Base-by-base conservation (phyloP, 2,329 filamentous ascomycete genomes). In the Trichoderma endophyticum region DNA sequence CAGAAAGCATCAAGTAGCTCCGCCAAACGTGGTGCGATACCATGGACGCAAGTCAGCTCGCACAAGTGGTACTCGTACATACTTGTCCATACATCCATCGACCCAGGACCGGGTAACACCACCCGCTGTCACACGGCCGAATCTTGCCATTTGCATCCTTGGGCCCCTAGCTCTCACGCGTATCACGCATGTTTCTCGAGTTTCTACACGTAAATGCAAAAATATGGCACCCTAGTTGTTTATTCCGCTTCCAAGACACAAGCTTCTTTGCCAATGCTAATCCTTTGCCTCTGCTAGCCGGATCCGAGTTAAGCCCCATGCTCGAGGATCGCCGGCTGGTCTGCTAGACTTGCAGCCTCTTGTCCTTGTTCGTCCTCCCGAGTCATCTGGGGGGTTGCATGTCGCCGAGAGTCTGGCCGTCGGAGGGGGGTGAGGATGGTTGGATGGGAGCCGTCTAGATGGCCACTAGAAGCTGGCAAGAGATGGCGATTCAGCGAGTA, bases 321-420 rank as follows among this genome's bases (percentile, higher is more conserved):
- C 54, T 24, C 12, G 30, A 64, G 30, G 68, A 68, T 71, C 72
- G 63, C 64, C 68, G 63, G 64, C 59, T n/a, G 57, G 71, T 34
- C 65, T 43, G 32, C 21, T 65, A 14, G 11, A 12, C 24, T 43
- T 54, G 39, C 66, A 70, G 43, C 39, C 54, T 56, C 43, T 59
- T 67, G 34, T 51, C 54, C 32, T 32, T 56, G 15, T 66, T 56
- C 30, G 51, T 21, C 30, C 43, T 57, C 43, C 28, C 62, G 30
- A 63, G 64, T 30, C 57, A 72, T 59, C 51, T 32, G 54, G 61
- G 30, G 43, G 66, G 54, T 51, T 71, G 74, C 73, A 75, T 75
- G 74, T 67, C 74, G 73, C 74, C 74, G 74, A 75, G 74, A 73
- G 73, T 74, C 72, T 70, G 70, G 70, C 74, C 74, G 74, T 66